Evolutionary conservation across 768 basidiomycete species (phyloP).

Genomic region (Trametes elegans): DNA sequence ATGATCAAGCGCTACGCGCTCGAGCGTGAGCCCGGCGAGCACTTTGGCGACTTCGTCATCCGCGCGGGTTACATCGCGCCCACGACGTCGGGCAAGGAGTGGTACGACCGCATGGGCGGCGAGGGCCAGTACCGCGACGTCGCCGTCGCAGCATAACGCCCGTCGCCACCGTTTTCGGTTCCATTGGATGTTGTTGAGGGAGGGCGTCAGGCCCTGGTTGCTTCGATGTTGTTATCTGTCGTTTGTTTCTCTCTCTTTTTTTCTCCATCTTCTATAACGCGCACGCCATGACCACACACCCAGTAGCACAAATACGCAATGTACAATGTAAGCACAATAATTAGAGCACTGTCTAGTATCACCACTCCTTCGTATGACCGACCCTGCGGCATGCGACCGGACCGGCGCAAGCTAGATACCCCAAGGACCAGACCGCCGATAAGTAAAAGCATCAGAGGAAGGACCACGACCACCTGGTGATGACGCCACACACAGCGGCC

Average conservation of each 20-base stretch:
- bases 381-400: too few relatives aligned
- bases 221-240: neutral
- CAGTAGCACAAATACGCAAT: neutral
- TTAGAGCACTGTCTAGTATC: neutral
- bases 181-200: neutral
- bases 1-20: slow-evolving; percentile 95
- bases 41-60: slow-evolving; percentile 94
- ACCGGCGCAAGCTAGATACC: too few relatives aligned
- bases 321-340: slow-evolving; percentile 3
- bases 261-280: neutral
- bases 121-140: slow-evolving; percentile 56
- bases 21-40: slow-evolving; percentile 84
- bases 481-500: neutral
- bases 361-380: too few relatives aligned
- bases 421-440: too few relatives aligned
- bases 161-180: neutral
- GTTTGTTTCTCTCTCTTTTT: neutral
- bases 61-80: slow-evolving; percentile 87
- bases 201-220: neutral
- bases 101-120: slow-evolving; percentile 85
- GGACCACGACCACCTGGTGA: neutral
- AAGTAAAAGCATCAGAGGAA: too few relatives aligned
- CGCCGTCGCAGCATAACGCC: slow-evolving; percentile 14
- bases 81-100: slow-evolving; percentile 78
- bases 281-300: neutral